Evolutionary conservation across 805 yeast species (phyloP).

Genomic region (Metschnikowia lachancei): DNA sequence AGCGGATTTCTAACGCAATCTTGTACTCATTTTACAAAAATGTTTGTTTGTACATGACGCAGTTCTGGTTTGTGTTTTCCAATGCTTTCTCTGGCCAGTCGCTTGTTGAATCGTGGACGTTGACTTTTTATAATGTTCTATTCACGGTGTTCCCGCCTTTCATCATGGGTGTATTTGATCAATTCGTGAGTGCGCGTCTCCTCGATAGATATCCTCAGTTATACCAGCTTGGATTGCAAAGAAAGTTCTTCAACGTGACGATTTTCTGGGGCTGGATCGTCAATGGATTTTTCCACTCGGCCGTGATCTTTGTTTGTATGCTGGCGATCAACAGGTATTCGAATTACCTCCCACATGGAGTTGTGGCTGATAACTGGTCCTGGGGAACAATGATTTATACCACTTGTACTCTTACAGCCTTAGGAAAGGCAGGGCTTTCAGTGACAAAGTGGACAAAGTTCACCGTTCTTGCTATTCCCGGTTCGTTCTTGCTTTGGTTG

Average conservation of each 20-base stretch:
- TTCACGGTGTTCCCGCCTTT: conserved; percentile 96
- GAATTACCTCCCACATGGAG: conserved; percentile 63
- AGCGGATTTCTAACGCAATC: conserved; percentile 88
- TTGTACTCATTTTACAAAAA: conserved; percentile 94
- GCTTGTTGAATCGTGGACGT: conserved; percentile 95
- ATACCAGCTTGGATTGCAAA: conserved; percentile 85
- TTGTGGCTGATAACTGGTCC: conserved; percentile 82
- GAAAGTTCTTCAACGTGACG: conserved; percentile 82
- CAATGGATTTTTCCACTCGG: conserved; percentile 94
- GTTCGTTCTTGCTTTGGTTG: conserved; percentile 83
- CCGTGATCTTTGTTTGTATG: conserved; percentile 73
- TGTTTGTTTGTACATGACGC: conserved; percentile 94
- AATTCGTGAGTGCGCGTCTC: conserved; percentile 86
- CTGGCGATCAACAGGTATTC: conserved; percentile 67
- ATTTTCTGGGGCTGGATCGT: conserved; percentile 97
- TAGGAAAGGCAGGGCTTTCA: conserved; percentile 92
- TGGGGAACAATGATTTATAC: conserved; percentile 93
- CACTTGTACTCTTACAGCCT: conserved; percentile 79
- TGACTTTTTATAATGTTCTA: conserved; percentile 91
- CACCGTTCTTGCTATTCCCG: conserved; percentile 90
- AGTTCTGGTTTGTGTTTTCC: conserved; percentile 94
- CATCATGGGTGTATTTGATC: conserved; percentile 94
- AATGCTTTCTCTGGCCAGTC: conserved; percentile 95
- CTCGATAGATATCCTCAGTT: conserved; percentile 90
- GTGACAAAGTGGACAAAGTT: conserved; percentile 94